Percentiles rank a stretch among this genome's conserved stretches.
These are phyloP conservation scores for Sechiopsis laciniata DNA, from an alignment of 306 rosid genomes.

Conservation along the genomic window DNA sequence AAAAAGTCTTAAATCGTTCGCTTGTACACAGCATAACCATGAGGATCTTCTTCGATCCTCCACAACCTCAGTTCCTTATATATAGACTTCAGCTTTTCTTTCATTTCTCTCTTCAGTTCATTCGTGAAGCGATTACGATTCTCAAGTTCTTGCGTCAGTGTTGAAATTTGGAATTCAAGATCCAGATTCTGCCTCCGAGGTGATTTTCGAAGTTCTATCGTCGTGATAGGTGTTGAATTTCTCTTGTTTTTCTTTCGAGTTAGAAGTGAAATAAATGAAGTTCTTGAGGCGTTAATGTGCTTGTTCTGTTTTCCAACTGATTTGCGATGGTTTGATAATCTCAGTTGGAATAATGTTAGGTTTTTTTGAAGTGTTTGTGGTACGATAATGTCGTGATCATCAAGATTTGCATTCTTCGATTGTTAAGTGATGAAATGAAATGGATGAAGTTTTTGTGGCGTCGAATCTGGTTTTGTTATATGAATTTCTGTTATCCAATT, in stretches of 20 bases:
- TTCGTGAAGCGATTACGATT: background rate
- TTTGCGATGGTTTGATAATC: background rate
- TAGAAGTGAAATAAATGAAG: background rate
- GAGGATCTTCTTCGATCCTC: conserved; percentile 16
- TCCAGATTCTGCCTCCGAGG: background rate
- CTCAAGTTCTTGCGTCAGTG: background rate
- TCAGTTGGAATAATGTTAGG: background rate
- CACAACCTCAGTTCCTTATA: background rate
- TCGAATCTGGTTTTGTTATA: no score
- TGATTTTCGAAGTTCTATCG: conserved; percentile 15
- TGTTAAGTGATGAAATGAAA: background rate
- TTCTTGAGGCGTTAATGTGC: background rate
- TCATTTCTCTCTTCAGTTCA: background rate
- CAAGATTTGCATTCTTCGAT: background rate
- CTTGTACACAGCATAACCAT: background rate
- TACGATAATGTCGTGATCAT: background rate
- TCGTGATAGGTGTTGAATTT: background rate
- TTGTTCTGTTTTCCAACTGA: background rate
- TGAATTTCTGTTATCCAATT: background rate
- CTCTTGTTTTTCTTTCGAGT: background rate
- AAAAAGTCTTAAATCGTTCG: conserved; percentile 8
- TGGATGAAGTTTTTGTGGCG: no score
- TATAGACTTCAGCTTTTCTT: background rate
- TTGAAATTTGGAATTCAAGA: background rate
- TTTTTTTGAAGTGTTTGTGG: background rate